These are phyloP conservation scores for Yarrowia sp. DNA, from an alignment of 805 yeast genomes.

Conservation along the genomic window DNA sequence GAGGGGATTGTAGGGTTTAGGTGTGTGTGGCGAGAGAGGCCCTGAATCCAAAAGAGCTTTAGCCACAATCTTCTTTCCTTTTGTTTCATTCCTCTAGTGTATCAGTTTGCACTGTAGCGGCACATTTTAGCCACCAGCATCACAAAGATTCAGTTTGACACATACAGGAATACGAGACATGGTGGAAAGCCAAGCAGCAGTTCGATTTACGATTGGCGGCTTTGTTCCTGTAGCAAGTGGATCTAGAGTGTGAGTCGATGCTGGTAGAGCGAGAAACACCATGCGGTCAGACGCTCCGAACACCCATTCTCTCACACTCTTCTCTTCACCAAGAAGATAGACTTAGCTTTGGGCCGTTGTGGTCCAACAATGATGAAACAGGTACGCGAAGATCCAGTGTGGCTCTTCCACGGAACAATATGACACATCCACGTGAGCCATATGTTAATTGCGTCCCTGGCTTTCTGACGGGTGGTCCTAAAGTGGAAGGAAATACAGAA, in stretches of 20 bases:
- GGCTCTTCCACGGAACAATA: slow-evolving; percentile 1
- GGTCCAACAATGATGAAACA: slow-evolving; percentile 4
- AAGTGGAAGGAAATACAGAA: too few species aligned
- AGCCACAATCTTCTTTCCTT: slow-evolving; percentile 26
- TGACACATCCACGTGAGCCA: slow-evolving; percentile 9
- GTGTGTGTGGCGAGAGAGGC: slow-evolving; percentile 1
- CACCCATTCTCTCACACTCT: background rate
- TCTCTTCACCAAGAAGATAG: background rate
- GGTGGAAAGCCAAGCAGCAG: background rate
- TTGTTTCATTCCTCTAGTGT: slow-evolving; percentile 16
- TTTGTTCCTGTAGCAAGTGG: slow-evolving; percentile 10
- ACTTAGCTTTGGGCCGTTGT: slow-evolving; percentile 2
- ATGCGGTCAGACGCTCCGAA: slow-evolving; percentile 24
- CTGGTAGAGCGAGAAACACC: too few species aligned
- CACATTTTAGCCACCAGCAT: background rate
- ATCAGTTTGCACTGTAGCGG: slow-evolving; percentile 10
- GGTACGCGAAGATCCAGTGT: slow-evolving; percentile 8
- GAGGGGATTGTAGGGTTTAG: slow-evolving; percentile 20
- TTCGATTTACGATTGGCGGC: slow-evolving; percentile 10
- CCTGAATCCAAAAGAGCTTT: slow-evolving; percentile 7
- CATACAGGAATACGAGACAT: slow-evolving; percentile 32
- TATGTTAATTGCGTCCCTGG: background rate
- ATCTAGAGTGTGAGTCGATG: background rate
- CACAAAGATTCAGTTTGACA: slow-evolving; percentile 25
- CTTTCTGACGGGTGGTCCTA: background rate